These are phyloP conservation scores for Penicillium cinerascens DNA, from an alignment of 495 filamentous ascomycete species.

Conservation along the genomic window DNA sequence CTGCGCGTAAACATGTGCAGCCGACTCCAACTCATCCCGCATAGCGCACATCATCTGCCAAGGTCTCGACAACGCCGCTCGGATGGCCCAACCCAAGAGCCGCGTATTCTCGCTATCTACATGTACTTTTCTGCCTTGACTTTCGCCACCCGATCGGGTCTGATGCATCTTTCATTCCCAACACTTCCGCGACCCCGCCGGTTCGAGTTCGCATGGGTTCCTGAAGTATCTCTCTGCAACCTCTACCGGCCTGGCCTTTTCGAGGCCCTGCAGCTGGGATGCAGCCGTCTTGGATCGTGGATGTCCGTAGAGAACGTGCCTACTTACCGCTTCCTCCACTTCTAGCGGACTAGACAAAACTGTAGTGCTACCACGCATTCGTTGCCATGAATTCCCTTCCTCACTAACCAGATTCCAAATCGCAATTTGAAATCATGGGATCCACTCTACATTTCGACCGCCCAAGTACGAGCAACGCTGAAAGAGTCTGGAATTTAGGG, in stretches of 20 bases:
- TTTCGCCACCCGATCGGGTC: slow-evolving; percentile 1
- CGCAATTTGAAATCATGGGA: background rate
- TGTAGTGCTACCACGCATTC: background rate
- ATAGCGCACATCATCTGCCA: background rate
- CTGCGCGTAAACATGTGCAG: background rate
- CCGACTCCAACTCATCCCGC: background rate
- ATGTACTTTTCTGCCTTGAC: background rate
- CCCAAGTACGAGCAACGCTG: background rate
- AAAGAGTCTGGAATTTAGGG: background rate
- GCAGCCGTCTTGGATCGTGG: background rate
- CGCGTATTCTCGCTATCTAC: slow-evolving; percentile 1
- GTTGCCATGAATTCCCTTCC: background rate
- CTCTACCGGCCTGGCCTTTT: background rate
- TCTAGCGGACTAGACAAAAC: background rate
- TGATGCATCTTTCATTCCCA: slow-evolving; percentile 13
- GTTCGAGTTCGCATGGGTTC: background rate
- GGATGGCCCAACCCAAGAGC: slow-evolving; percentile 8
- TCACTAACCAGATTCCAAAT: background rate
- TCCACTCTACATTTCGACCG: background rate
- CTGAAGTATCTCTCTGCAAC: background rate
- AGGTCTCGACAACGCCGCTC: slow-evolving; percentile 8
- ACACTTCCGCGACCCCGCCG: background rate
- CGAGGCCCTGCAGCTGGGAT: background rate
- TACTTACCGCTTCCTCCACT: too few species aligned
- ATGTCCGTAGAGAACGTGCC: background rate